Conservation (phyloP, 2,329 filamentous ascomycete genomes). For the Pseudocercospora pini-densiflorae region DNA sequence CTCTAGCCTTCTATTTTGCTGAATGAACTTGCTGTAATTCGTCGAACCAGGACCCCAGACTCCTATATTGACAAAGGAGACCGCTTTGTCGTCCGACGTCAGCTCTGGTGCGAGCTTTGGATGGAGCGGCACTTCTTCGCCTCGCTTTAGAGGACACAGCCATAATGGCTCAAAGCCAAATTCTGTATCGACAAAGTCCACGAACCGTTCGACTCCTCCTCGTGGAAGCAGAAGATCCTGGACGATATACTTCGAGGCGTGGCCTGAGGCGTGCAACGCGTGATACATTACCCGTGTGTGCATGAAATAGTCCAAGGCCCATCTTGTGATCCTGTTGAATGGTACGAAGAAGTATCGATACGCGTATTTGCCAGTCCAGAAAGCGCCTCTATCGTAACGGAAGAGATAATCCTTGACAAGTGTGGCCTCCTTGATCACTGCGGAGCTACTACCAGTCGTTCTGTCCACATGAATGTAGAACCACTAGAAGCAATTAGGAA, state of each 20-base stretch:
- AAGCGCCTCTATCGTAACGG: slow-evolving; percentile 67
- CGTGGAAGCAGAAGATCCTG: slow-evolving; percentile 67
- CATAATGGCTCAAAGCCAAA: slow-evolving; percentile 62
- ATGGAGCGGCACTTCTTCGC: slow-evolving; percentile 24
- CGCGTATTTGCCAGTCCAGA: slow-evolving; percentile 66
- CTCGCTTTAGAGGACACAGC: slow-evolving; percentile 57
- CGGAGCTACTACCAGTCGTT: slow-evolving; percentile 17
- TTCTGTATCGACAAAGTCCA: slow-evolving; percentile 55
- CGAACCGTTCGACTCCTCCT: slow-evolving; percentile 55
- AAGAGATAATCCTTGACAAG: slow-evolving; percentile 61
- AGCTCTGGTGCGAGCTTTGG: slow-evolving; percentile 19
- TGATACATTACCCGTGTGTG: slow-evolving; percentile 67
- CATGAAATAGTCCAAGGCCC: slow-evolving; percentile 63
- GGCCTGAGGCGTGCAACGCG: slow-evolving; percentile 61
- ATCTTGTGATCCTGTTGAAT: slow-evolving; percentile 63
- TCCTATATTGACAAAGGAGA: slow-evolving; percentile 58
- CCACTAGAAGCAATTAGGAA: slow-evolving; percentile 51
- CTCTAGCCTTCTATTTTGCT: slow-evolving; percentile 73
- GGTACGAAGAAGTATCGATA: slow-evolving; percentile 66
- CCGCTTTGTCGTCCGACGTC: slow-evolving; percentile 14
- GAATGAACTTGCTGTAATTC: slow-evolving; percentile 61
- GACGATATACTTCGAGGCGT: slow-evolving; percentile 62
- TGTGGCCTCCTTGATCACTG: slow-evolving; percentile 36
- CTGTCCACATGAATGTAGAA: slow-evolving; percentile 71
- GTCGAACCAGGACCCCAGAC: slow-evolving; percentile 79